Evolutionary conservation across 257 asterid species (phyloP), one percentile per base, ranked within the genome.

Genomic region (Osmanthus fragrans): DNA sequence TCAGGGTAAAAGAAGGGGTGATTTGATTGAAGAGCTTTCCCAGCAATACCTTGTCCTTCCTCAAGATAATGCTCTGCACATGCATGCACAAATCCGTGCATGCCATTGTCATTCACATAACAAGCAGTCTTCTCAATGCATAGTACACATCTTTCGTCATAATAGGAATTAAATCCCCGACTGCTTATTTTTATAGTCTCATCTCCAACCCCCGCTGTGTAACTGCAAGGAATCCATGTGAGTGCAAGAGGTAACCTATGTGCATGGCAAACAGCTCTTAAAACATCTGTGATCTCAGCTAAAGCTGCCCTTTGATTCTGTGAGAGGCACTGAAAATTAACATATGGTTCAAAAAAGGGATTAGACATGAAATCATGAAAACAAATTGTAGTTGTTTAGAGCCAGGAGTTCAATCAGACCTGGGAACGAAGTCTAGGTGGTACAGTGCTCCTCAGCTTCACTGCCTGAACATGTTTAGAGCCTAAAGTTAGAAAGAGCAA

Each of bases 21-120:
- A 82, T 85, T 90, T 21, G 94, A 86, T 77, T 85, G 90, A 78
- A 94, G 89, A 19, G 97, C 92, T 81, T 88, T 94, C 65, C 97
- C 97, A 4, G 71, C 96, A 70, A 90, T 80, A 42, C 98, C 96
- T 85, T 94, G 92, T 68, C 97, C 96, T 74, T 82, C 86, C 67
- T 85, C 92, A 5, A 92, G 94, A 83, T 85, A 83, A 86, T 83
- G 97, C 51, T 84, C 86, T 19, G 73, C 58, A 51, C 98, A 94
- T 0, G 94, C 92, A 73, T 77, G 89, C 69, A 94, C 82, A 72
- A 94, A 94, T 47, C 92, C 97, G 23, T 86, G 78, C 94, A 89
- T 86, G 67, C 33, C 56, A 56, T 42, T 73, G 36, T 88, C 89
- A 58, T 80, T 85, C 75, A 77, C 87, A 76, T 85, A 94, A 71